Evolutionary conservation across 1,139 yeast species (phyloP), one percentile per base, ranked within the genome.

Genomic region (Debaryomyces singareniensis): DNA sequence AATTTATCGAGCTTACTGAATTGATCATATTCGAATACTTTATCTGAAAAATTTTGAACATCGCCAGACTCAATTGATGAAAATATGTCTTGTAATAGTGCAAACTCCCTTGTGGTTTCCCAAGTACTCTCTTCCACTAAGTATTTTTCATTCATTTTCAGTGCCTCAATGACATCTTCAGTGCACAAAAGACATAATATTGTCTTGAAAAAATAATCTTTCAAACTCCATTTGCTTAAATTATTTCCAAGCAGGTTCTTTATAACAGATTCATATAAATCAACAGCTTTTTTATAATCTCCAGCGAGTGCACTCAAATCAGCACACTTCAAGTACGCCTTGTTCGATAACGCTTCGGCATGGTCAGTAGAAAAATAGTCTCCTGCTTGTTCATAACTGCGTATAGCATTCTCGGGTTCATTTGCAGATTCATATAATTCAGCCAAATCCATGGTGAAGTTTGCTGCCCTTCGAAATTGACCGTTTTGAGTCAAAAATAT

Each of bases 331-430:
- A 89, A 63, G 44, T 72, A 84, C 15, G 95, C 87, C 59, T 91
- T 91, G 58, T 79, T 87, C 20, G 96, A 77, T 36, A 91, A 68
- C 5, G 96, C 95, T 41, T 81, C 83, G 1, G 98, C 97, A 37
- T 86, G 91, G 58, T 91, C 98, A 38, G 93, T 87, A 36, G 77
- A 75, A 52, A 83, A 87, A 85, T 96, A 91, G 49, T 93, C 97
- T 25, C 96, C 96, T 4, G 98, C 96, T 45, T 82, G 84, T 50
- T 87, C 95, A 53, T 83, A 91, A 16, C 91, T 76, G 35, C 69
- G 68, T 33, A 82, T 70, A 3, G 98, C 96, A 42, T 72, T 72
- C 12, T 68, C 64, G 15, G 61, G 55, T 48, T 89, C 94, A 32
- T 72, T 71, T 22, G 83, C 62, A 29, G 70, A 70, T 55, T 91